phyloP scores from a whole-genome alignment of 1,139 yeast species.

The Blastobotrys buckinghamii region DNA sequence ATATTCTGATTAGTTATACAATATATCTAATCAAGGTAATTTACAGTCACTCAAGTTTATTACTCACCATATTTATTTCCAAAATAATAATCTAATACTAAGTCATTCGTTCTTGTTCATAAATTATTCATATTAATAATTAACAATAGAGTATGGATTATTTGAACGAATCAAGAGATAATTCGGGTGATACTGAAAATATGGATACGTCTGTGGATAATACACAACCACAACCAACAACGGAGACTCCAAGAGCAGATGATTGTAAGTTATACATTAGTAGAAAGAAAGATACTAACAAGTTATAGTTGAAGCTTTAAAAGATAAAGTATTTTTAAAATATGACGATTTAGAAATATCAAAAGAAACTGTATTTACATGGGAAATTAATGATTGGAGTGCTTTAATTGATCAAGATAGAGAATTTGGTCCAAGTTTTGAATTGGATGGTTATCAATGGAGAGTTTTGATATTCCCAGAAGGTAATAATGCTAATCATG shows the following conservation, averaged over 20 bases:
- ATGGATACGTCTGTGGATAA: not conserved
- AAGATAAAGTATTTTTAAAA: conserved; percentile 25
- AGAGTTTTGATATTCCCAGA: conserved; percentile 70
- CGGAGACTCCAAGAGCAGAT: conserved; percentile 3
- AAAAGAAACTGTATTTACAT: conserved; percentile 45
- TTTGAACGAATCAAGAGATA: not conserved
- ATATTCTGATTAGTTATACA: too few species aligned
- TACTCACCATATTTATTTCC: too few species aligned
- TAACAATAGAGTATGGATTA: not conserved
- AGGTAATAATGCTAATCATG: conserved; percentile 35
- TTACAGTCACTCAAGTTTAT: too few species aligned
- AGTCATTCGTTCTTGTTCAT: too few species aligned
- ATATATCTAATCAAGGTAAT: too few species aligned
- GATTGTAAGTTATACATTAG: not conserved
- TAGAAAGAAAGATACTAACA: not conserved
- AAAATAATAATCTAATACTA: too few species aligned
- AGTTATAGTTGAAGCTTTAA: conserved; percentile 23
- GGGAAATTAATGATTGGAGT: conserved; percentile 71
- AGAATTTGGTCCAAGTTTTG: conserved; percentile 6
- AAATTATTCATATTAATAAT: not conserved
- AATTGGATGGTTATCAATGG: conserved; percentile 64
- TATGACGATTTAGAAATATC: conserved; percentile 36
- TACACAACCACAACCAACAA: not conserved
- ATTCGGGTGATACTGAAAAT: not conserved
- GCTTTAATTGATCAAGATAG: conserved; percentile 39